These are phyloP conservation scores for Saksenaea vasiformis DNA, from an alignment of 371 early-diverging fungal species.

Conservation along the genomic window DNA sequence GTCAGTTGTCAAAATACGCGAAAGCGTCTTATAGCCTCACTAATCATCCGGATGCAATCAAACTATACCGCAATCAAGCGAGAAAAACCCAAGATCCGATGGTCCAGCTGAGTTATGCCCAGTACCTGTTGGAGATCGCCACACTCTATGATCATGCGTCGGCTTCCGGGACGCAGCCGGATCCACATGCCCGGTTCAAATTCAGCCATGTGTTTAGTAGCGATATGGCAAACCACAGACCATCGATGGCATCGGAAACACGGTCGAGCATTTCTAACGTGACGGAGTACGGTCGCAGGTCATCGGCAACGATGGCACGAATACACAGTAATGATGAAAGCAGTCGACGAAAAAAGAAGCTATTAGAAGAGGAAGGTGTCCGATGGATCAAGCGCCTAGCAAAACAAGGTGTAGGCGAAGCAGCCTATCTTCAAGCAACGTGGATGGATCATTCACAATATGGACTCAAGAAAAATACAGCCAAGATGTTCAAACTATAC, in stretches of 20 bases:
- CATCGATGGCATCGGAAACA: neutral
- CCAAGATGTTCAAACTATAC: conserved; percentile 44
- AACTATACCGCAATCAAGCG: conserved; percentile 69
- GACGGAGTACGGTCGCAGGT: neutral
- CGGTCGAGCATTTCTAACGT: neutral
- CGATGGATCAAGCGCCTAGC: conserved; percentile 74
- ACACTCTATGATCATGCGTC: conserved; percentile 11
- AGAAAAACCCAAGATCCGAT: conserved; percentile 72
- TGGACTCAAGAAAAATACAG: conserved; percentile 51
- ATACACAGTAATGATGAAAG: conserved; percentile 3
- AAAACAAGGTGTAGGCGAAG: conserved; percentile 68
- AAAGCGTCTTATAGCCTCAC: conserved; percentile 55
- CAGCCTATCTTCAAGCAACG: conserved; percentile 65
- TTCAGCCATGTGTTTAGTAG: neutral
- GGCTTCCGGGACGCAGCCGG: neutral
- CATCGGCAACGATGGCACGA: neutral
- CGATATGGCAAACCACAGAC: neutral
- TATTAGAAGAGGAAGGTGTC: conserved; percentile 58
- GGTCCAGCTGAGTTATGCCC: conserved; percentile 80
- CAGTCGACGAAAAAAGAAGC: conserved; percentile 18
- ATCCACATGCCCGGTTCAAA: neutral
- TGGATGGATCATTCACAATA: conserved; percentile 71
- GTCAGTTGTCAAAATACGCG: conserved; percentile 20
- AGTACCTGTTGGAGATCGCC: conserved; percentile 64
- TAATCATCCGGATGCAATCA: conserved; percentile 50